Percentiles rank a stretch among this genome's conserved stretches.
phyloP scores from a whole-genome alignment of 805 yeast species.

The Cyberlindnera americana region DNA sequence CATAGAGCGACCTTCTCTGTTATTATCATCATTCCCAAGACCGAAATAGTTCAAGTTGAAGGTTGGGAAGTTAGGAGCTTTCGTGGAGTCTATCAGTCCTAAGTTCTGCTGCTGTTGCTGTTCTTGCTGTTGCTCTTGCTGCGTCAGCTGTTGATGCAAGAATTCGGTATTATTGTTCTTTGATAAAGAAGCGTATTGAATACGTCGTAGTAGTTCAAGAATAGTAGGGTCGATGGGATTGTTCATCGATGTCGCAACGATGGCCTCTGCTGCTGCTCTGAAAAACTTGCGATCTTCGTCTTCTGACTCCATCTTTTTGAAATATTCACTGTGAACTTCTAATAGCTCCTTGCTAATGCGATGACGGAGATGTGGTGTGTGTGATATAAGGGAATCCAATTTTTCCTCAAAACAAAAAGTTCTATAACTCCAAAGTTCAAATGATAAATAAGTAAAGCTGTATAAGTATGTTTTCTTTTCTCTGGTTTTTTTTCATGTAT shows the following conservation, averaged over 20 bases:
- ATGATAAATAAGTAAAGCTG: too few relatives aligned
- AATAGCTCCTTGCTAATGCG: too few relatives aligned
- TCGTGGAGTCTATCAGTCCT: slow-evolving; percentile 15
- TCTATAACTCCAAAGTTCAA: too few relatives aligned
- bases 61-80: slow-evolving; percentile 22
- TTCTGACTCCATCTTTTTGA: slow-evolving; percentile 15
- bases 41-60: slow-evolving; percentile 29
- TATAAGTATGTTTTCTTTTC: too few relatives aligned
- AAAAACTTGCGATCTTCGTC: slow-evolving; percentile 54
- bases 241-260: slow-evolving; percentile 47
- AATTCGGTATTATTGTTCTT: slow-evolving; percentile 2
- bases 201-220: slow-evolving; percentile 50
- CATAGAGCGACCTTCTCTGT: too few relatives aligned
- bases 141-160: slow-evolving; percentile 6
- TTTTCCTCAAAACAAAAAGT: too few relatives aligned
- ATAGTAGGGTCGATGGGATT: slow-evolving; percentile 60
- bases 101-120: not conserved
- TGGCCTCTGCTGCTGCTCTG: slow-evolving; percentile 58
- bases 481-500: too few relatives aligned
- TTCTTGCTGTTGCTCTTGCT: not conserved
- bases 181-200: slow-evolving; percentile 45
- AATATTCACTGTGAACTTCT: too few relatives aligned
- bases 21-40: slow-evolving; percentile 1
- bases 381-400: not conserved
- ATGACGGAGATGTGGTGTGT: too few relatives aligned